These are phyloP conservation scores for Cercospora zeae-maydis DNA, from an alignment of 2,329 filamentous ascomycete genomes.

Conservation along the genomic window DNA sequence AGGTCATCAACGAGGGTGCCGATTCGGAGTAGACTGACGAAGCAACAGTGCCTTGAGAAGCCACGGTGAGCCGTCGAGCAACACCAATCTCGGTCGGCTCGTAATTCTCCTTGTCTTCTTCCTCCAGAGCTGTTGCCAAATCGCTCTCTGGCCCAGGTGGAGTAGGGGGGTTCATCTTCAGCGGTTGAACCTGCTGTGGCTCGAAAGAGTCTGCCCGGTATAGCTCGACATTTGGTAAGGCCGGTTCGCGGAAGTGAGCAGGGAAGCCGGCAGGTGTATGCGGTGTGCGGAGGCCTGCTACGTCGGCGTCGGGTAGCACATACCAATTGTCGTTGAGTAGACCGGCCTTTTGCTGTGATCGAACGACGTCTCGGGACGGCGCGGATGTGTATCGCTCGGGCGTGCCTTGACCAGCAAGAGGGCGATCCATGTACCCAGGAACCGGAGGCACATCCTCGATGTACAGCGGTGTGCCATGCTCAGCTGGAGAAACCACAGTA, in stretches of 20 bases:
- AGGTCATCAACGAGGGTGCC: slow-evolving; percentile 27
- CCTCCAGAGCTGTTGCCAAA: slow-evolving; percentile 4
- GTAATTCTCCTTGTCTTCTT: slow-evolving; percentile 16
- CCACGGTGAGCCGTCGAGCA: slow-evolving; percentile 34
- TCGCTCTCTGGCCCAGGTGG: slow-evolving; percentile 31
- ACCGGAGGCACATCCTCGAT: slow-evolving; percentile 20
- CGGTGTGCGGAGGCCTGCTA: slow-evolving; percentile 29
- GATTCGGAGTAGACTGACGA: slow-evolving; percentile 38
- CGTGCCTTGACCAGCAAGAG: slow-evolving; percentile 9
- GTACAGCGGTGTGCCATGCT: slow-evolving; percentile 16
- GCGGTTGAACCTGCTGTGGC: slow-evolving; percentile 30
- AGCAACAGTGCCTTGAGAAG: slow-evolving; percentile 26
- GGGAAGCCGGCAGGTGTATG: slow-evolving; percentile 13
- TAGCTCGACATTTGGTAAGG: slow-evolving; percentile 20
- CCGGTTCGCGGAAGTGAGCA: slow-evolving; percentile 14
- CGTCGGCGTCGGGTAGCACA: slow-evolving; percentile 34
- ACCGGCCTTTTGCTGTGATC: slow-evolving; percentile 34
- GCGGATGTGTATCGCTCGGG: slow-evolving; percentile 20
- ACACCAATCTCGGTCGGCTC: slow-evolving; percentile 24
- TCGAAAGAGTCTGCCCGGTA: slow-evolving; percentile 29
- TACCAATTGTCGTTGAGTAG: slow-evolving; percentile 50
- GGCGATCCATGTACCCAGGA: slow-evolving; percentile 9
- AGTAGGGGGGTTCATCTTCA: slow-evolving; percentile 49
- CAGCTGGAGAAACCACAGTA: slow-evolving; percentile 17
- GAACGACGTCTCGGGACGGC: slow-evolving; percentile 20